Conservation (phyloP, 139 green algal species). For the Micractinium conductrix region DNA sequence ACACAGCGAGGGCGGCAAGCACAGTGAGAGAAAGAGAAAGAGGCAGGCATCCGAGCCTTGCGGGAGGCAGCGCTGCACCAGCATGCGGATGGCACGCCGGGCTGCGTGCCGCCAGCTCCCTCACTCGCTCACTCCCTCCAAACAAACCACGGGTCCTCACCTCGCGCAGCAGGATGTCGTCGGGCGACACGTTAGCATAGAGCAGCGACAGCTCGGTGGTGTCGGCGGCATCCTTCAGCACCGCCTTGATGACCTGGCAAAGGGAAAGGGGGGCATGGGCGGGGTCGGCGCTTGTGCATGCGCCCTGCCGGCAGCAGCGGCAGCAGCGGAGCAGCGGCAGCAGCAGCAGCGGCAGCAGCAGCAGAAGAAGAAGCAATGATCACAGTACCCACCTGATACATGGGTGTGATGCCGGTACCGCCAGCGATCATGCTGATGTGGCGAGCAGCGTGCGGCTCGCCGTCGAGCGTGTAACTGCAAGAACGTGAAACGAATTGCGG, state of each 20-base stretch:
- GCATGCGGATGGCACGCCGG: too few relatives aligned
- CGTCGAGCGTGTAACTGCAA: slow-evolving; percentile 55
- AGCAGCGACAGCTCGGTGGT: slow-evolving; percentile 87
- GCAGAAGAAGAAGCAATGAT: too few relatives aligned
- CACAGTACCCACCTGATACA: slow-evolving; percentile 61
- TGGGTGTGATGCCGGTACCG: slow-evolving; percentile 90
- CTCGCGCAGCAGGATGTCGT: slow-evolving; percentile 95
- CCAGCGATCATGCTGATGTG: slow-evolving; percentile 93
- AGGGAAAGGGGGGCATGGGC: background rate
- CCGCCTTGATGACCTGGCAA: slow-evolving; percentile 75
- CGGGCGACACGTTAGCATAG: slow-evolving; percentile 91
- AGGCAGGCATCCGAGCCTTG: too few relatives aligned
- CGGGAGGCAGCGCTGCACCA: too few relatives aligned
- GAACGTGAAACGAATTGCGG: background rate
- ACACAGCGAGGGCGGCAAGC: too few relatives aligned
- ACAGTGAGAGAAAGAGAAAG: too few relatives aligned
- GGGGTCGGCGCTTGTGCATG: background rate
- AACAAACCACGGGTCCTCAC: too few relatives aligned
- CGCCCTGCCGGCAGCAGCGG: slow-evolving; percentile 27
- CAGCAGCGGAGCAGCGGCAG: slow-evolving; percentile 32
- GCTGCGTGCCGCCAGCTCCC: too few relatives aligned
- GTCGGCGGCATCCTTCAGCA: slow-evolving; percentile 85
- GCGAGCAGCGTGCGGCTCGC: slow-evolving; percentile 39
- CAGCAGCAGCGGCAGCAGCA: slow-evolving; percentile 44
- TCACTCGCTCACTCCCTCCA: too few relatives aligned